A percentile compares a stretch with the other conserved stretches of the same genome.
phyloP scores from a whole-genome alignment of 2,329 filamentous ascomycete genomes.

The Penicillium sp. region DNA sequence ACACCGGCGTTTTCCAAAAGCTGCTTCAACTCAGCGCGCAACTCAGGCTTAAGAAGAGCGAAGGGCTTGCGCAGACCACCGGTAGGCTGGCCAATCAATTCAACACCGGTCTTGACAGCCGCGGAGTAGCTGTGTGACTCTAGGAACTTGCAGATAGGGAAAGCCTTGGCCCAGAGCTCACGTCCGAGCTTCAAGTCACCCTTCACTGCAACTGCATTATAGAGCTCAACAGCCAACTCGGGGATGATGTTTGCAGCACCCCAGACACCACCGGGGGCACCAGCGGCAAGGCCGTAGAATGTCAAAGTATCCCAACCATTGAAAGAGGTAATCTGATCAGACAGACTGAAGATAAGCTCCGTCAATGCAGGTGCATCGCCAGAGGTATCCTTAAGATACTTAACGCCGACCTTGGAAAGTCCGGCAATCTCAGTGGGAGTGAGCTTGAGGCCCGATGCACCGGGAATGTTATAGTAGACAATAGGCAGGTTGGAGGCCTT shows the following conservation, averaged over 20 bases:
- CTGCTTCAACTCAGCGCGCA: slow-evolving; percentile 37
- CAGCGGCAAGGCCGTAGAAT: slow-evolving; percentile 54
- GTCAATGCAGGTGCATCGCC: slow-evolving; percentile 54
- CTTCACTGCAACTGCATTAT: slow-evolving; percentile 49
- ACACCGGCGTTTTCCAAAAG: slow-evolving; percentile 45
- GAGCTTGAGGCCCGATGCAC: slow-evolving; percentile 48
- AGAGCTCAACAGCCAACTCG: slow-evolving; percentile 51
- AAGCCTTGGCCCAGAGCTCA: slow-evolving; percentile 53
- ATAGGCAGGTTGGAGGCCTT: slow-evolving; percentile 46
- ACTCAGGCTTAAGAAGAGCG: slow-evolving; percentile 37
- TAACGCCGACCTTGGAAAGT: slow-evolving; percentile 49
- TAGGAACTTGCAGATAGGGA: slow-evolving; percentile 53
- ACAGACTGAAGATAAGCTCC: slow-evolving; percentile 49
- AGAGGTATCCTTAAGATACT: slow-evolving; percentile 56
- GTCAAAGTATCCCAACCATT: slow-evolving; percentile 58
- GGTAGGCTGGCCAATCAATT: slow-evolving; percentile 48
- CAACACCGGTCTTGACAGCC: slow-evolving; percentile 54
- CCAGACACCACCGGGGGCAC: slow-evolving; percentile 54
- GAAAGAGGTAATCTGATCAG: slow-evolving; percentile 49
- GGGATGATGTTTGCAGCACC: slow-evolving; percentile 55
- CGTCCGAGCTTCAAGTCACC: slow-evolving; percentile 47
- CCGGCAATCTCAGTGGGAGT: slow-evolving; percentile 46
- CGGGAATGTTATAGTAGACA: slow-evolving; percentile 56
- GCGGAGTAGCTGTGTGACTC: slow-evolving; percentile 52
- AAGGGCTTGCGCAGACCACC: slow-evolving; percentile 55